Evolutionary conservation across 805 yeast species (phyloP).

Genomic region (Pichia californica): DNA sequence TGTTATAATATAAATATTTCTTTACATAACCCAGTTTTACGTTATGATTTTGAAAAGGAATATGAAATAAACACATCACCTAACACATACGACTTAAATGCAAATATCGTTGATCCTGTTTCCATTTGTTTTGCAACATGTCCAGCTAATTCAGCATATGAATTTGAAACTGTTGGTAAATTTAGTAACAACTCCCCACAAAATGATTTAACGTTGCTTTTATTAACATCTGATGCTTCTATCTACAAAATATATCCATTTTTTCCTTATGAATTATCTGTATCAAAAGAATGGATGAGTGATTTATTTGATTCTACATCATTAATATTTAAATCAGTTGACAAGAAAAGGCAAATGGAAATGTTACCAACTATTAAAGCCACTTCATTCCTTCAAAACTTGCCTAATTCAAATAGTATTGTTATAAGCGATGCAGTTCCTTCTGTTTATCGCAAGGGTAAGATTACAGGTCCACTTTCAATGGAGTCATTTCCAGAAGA

Average conservation of each 20-base stretch:
- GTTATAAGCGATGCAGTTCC: slow-evolving; percentile 14
- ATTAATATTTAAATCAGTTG: slow-evolving; percentile 18
- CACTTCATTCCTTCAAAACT: slow-evolving; percentile 16
- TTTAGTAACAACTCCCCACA: slow-evolving; percentile 7
- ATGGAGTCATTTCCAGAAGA: slow-evolving; percentile 49
- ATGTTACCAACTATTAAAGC: slow-evolving; percentile 21
- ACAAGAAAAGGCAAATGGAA: slow-evolving; percentile 8
- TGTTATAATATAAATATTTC: slow-evolving; percentile 32
- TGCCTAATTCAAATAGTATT: slow-evolving; percentile 8
- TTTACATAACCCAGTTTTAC: slow-evolving; percentile 14
- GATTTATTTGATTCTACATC: slow-evolving; percentile 22
- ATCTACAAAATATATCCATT: slow-evolving; percentile 60
- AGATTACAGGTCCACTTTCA: slow-evolving; percentile 43
- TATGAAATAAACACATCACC: slow-evolving; percentile 20
- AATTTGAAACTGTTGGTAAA: neutral
- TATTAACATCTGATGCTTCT: slow-evolving; percentile 51
- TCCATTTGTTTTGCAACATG: slow-evolving; percentile 41
- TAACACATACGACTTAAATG: slow-evolving; percentile 14
- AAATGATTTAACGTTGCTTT: slow-evolving; percentile 41
- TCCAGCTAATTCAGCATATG: neutral
- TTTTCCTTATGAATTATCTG: slow-evolving; percentile 40
- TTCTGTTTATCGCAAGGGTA: slow-evolving; percentile 15
- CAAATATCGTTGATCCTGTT: slow-evolving; percentile 29
- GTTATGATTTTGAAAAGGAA: slow-evolving; percentile 18
- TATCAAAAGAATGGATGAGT: slow-evolving; percentile 28